These are phyloP conservation scores for Rhodocollybia butyracea DNA, from an alignment of 768 basidiomycete genomes.

Conservation along the genomic window DNA sequence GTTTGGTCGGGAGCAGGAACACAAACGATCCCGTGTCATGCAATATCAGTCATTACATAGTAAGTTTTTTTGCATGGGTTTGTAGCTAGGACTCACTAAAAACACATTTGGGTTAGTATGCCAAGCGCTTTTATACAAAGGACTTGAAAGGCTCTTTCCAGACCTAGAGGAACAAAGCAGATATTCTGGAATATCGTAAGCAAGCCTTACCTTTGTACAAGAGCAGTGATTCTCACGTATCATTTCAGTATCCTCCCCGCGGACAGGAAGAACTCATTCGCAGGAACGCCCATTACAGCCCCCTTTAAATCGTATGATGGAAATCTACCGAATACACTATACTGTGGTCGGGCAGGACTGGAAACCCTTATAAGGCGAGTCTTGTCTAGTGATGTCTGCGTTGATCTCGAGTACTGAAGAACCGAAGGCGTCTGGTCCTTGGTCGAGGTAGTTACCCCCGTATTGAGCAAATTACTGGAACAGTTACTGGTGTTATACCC, in stretches of 20 bases:
- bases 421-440: conserved; percentile 14
- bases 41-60: conserved; percentile 15
- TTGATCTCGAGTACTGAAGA: neutral
- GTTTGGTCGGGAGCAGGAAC: conserved; percentile 1
- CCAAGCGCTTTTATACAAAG: conserved; percentile 1
- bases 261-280: neutral
- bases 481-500: conserved; percentile 11
- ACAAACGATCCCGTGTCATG: conserved; percentile 13
- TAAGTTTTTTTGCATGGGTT: neutral
- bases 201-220: neutral
- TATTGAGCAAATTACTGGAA: conserved; percentile 18
- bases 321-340: conserved; percentile 8
- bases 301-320: neutral
- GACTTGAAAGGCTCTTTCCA: conserved; percentile 16
- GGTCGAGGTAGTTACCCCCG: conserved; percentile 11
- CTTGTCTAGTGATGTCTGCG: neutral
- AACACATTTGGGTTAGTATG: neutral
- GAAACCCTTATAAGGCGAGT: conserved; percentile 16
- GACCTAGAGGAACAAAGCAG: conserved; percentile 13
- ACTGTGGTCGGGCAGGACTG: conserved; percentile 8
- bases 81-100: neutral
- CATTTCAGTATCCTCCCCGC: conserved; percentile 4
- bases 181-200: conserved; percentile 14
- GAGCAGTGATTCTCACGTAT: neutral
- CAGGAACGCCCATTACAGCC: neutral